Evolutionary conservation across 2,329 filamentous ascomycete genomes (phyloP).

Genomic region (Penicillium sp.): DNA sequence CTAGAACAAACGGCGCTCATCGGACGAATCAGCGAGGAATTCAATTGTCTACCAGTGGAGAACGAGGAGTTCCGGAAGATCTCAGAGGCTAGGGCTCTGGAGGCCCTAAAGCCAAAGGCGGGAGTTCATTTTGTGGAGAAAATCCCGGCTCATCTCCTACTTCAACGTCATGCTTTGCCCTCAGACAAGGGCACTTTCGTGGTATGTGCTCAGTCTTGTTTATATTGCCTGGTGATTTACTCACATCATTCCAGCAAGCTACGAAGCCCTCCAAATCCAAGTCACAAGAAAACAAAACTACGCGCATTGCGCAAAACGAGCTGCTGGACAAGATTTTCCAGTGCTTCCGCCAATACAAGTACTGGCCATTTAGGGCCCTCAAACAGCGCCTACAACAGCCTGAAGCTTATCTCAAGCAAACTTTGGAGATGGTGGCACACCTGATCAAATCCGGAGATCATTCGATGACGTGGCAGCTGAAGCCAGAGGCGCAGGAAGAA

Average conservation of each 20-base stretch:
- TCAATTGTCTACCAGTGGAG: slow-evolving; percentile 71
- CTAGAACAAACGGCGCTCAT: slow-evolving; percentile 75
- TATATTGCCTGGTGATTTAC: slow-evolving; percentile 2
- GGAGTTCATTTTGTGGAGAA: slow-evolving; percentile 54
- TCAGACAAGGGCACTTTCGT: slow-evolving; percentile 43
- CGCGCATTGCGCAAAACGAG: slow-evolving; percentile 85
- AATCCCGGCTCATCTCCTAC: slow-evolving; percentile 53
- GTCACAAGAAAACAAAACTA: slow-evolving; percentile 75
- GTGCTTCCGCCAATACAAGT: slow-evolving; percentile 81
- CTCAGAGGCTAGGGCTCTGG: slow-evolving; percentile 58
- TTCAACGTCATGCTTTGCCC: slow-evolving; percentile 56
- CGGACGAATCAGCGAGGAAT: slow-evolving; percentile 72
- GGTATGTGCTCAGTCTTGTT: slow-evolving; percentile 31
- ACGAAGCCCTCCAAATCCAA: slow-evolving; percentile 55
- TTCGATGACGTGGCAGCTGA: slow-evolving; percentile 81
- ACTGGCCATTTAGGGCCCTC: slow-evolving; percentile 91
- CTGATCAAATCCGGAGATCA: slow-evolving; percentile 81
- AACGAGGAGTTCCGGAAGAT: slow-evolving; percentile 68
- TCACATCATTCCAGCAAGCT: slow-evolving; percentile 40
- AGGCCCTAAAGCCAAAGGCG: slow-evolving; percentile 61
- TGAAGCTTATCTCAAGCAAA: slow-evolving; percentile 87
- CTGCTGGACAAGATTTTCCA: slow-evolving; percentile 81
- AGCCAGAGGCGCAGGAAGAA: slow-evolving; percentile 64
- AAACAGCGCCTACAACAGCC: slow-evolving; percentile 78
- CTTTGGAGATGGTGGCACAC: slow-evolving; percentile 77